Base-by-base conservation (phyloP, 805 yeast species). In the Wickerhamomyces bovis region DNA sequence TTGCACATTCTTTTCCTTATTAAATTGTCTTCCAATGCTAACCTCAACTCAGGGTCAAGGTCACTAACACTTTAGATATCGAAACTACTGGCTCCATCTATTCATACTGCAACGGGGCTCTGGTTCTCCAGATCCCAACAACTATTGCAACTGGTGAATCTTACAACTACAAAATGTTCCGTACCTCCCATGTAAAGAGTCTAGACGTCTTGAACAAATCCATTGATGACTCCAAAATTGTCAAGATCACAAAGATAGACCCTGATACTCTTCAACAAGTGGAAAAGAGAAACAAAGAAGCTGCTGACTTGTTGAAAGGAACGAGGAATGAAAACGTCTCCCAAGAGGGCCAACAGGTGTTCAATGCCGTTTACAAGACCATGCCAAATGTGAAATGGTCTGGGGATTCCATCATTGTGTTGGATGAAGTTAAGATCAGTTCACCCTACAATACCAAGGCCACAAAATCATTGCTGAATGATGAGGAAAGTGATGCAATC, bases 1-100 rank as follows among this genome's bases (percentile, higher is more conserved):
- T 6, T 33, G 12, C 15, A 36, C 21, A 6, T 41, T 3, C 28
- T 21, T 28, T 13, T 39, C 26, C 43, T 8, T 6, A 7, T 4
- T 28, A 13, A 4, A 13, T 13, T 3, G n/a, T 28, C 6, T 11
- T 40, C 11, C 36, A 30, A 40, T 20, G 52, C 45, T 38, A 39
- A 44, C 53, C 54, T 53, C 30, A 33, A 25, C 7, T 2, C 33
- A 74, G 80, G 55, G 85, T 86, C 48, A 78, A 72, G 57, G 69
- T 85, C 44, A 75, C 77, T 12, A 85, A 86, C 43, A 66, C 75
- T 7, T 66, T 80, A 41, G 88, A 83, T 56, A 71, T 73, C 23
- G 69, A 70, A 9, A 69, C 80, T 44, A 69, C 71, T n/a, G 95
- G 94, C 1, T 67, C 73, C 28, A 73, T 86, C 35, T 82, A 80